Base-by-base conservation (phyloP, 805 yeast genomes). In the Metschnikowia hibisci region DNA sequence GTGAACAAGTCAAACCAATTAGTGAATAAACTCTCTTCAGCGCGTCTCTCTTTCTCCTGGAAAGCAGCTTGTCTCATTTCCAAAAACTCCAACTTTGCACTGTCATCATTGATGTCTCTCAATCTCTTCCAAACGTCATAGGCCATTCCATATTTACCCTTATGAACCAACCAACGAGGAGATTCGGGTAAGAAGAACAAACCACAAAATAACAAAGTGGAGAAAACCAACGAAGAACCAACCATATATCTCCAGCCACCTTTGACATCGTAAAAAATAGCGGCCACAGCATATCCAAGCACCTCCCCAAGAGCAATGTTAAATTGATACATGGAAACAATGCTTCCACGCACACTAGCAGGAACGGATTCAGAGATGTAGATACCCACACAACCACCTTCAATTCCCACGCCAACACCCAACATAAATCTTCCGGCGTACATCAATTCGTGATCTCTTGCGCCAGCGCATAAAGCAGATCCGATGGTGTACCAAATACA, bases 171-270 rank as follows among this genome's bases (percentile, higher is more conserved):
- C 66, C 72, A 79, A 61, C 84, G 77, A 36, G 84, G 84, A 15
- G 81, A 76, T 53, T 79, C 84, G 2, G 84, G 84, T 25, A 78
- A 61, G 58, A 77, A 72, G 58, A 77, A 64, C 62, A 78, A 55
- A 27, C 81, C 83, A 42, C 64, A 36, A 35, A 77, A 63, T 54
- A 80, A 62, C 15, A 72, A 48, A 1, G 82, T 71, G 14, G 84
- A 78, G 55, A 78, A 79, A 2, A 81, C 70, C 32, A 81, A 62
- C 3, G 85, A 78, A 2, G 83, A 77, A 13, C 86, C 86, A 18
- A 81, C 69, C 78, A 80, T 80, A 60, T 55, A 79, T 55, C 86
- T 68, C 87, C 87, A 81, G 18, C 81, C 83, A 27, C 76, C 80
- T 3, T 61, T 48, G 8, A 80, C 80, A 14, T 68, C 70, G 46